A percentile compares a stretch with the other conserved stretches of the same genome.
phyloP scores from a whole-genome alignment of 2,329 filamentous ascomycete genomes.

The Penicillium sp. region DNA sequence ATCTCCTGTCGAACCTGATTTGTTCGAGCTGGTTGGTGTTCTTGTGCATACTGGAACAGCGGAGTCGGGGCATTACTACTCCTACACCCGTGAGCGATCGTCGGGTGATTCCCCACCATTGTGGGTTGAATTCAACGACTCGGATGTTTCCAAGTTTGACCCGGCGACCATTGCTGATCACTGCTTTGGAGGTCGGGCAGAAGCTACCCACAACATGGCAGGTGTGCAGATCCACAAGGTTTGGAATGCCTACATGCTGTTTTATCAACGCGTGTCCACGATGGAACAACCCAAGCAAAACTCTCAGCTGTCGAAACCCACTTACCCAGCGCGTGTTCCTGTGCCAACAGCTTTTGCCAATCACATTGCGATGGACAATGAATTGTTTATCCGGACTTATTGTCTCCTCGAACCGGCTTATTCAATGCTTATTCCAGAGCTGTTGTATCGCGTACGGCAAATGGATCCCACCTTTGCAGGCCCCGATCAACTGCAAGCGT shows the following conservation, averaged over 20 bases:
- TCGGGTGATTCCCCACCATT: constrained; percentile 48
- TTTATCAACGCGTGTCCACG: constrained; percentile 80
- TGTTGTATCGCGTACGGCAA: constrained; percentile 61
- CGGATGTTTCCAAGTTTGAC: constrained; percentile 76
- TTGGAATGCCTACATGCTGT: constrained; percentile 94
- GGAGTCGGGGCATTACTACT: constrained; percentile 96
- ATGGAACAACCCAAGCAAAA: constrained; percentile 58
- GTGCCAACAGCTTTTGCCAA: constrained; percentile 50
- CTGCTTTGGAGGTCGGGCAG: constrained; percentile 76
- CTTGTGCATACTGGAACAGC: constrained; percentile 91
- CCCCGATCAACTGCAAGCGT: constrained; percentile 49
- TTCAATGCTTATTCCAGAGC: constrained; percentile 63
- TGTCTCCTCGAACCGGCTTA: constrained; percentile 77
- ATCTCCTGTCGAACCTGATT: constrained; percentile 62
- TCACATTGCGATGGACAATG: constrained; percentile 71
- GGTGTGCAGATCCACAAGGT: constrained; percentile 63
- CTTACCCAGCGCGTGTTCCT: constrained; percentile 52
- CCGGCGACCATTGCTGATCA: constrained; percentile 69
- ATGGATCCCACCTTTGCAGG: constrained; percentile 53
- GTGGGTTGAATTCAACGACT: constrained; percentile 96
- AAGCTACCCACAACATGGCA: constrained; percentile 51
- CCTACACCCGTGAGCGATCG: constrained; percentile 82
- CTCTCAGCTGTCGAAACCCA: constrained; percentile 48
- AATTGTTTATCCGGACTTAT: constrained; percentile 71
- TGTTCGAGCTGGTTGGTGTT: constrained; percentile 92